Evolutionary conservation across 1,284 basidiomycete species (phyloP).

Genomic region (Phylloboletellus chloephorus): DNA sequence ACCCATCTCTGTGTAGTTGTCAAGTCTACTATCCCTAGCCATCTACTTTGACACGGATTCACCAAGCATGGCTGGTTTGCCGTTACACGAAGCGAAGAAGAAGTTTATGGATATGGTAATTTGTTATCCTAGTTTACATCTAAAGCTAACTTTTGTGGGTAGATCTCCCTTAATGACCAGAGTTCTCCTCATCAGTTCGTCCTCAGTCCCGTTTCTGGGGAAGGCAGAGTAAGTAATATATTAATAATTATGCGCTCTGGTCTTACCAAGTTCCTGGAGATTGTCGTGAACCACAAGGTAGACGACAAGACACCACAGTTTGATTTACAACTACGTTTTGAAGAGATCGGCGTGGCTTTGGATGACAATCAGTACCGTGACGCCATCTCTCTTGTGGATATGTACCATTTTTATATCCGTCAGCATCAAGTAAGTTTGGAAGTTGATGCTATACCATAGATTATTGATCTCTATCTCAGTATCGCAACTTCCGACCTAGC

Average conservation of each 20-base stretch:
- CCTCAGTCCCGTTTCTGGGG: constrained; percentile 92
- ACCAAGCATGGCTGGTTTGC: constrained; percentile 70
- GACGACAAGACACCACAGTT: constrained; percentile 76
- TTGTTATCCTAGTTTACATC: neutral
- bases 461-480: constrained; percentile 45
- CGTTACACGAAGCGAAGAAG: constrained; percentile 64
- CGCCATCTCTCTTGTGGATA: constrained; percentile 88
- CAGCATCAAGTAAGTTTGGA: constrained; percentile 67
- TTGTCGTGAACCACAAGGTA: constrained; percentile 79
- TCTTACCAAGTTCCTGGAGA: constrained; percentile 37
- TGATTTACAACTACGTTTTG: constrained; percentile 87
- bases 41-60: constrained; percentile 97
- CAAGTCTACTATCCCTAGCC: constrained; percentile 83
- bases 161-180: constrained; percentile 64
- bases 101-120: constrained; percentile 75
- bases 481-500: constrained; percentile 73
- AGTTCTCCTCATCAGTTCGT: constrained; percentile 85
- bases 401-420: constrained; percentile 95
- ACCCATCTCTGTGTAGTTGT: constrained; percentile 50
- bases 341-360: constrained; percentile 90
- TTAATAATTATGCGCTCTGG: neutral
- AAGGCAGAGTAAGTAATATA: constrained; percentile 66
- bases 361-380: constrained; percentile 97
- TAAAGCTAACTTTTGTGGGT: constrained; percentile 9
- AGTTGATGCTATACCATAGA: neutral